Evolutionary conservation across 2,329 filamentous ascomycete species (phyloP), one percentile per base, ranked within the genome.

Genomic region (Aspergillus texensis): DNA sequence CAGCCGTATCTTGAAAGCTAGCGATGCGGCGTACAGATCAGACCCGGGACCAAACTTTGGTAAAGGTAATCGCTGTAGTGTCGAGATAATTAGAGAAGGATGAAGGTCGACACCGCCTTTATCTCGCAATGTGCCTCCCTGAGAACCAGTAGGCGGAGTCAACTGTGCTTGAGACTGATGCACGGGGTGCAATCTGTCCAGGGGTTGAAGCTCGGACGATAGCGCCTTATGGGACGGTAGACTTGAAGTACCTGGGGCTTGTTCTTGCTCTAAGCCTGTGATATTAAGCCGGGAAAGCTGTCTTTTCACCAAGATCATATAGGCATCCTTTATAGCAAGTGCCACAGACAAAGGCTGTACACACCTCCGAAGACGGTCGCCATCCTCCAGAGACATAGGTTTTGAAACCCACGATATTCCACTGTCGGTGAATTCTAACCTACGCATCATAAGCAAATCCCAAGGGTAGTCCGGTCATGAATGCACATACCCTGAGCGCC

Each of bases 401-500:
- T 67, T 73, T 2, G 70, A 69, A 19, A 70, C 70, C 70, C 73
- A 73, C 6, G 72, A 69, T 39, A 75, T 48, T 26, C 70, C 70
- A 19, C 65, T 61, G 57, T 71, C 68, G 9, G 63, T 62, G 30
- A 78, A 66, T 62, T 74, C 68, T 32, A 78, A 43, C 8, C 76
- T 78, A 52, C 24, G 24, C 55, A 53, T 43, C 12, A 36, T 71
- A 30, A 73, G 65, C 34, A 43, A 36, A 41, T 16, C 12, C 11
- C 43, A 52, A 12, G 16, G 5, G 41, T 50, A 16, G 53, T 9
- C 34, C 36, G 32, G 11, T 30, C 26, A 26, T 16, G 11, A 28
- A 34, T 58, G 61, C 66, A 71, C 81, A 68, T 83, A 90, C 88
- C 88, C 88, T 56, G 83, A 83, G 62, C 86, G 83, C 64, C 84